Base-by-base conservation (phyloP, 2,329 filamentous ascomycete species). In the Sarocladium kiliense region DNA sequence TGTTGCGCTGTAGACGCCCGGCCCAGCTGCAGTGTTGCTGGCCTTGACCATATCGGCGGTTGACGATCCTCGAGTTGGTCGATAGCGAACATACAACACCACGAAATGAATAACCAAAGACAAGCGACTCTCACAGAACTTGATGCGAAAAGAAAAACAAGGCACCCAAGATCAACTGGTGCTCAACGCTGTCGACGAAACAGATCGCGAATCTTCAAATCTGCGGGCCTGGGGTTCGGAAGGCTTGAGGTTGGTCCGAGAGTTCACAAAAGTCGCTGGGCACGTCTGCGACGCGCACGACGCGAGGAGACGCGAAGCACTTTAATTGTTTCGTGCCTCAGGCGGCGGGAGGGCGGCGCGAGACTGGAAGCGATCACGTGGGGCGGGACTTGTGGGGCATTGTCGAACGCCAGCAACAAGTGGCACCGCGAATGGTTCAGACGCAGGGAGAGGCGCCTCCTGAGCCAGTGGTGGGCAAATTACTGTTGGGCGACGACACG, bases 1-100 rank as follows among this genome's bases (percentile, higher is more conserved):
- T 19, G 84, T 87, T 59, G 84, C 84, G 70, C 82, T 85, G 71
- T 86, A 87, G 58, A 87, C 79, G 65, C 81, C 80, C 25, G 76
- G 71, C 37, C 69, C 68, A 60, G 62, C 56, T 55, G 60, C 57
- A 50, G 57, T 50, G 42, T 62, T 63, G 44, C 66, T 65, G 62
- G 65, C 71, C 66, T 80, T 79, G 59, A 74, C 76, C 79, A 82
- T 81, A 49, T 64, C 65, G 63, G 61, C 61, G 63, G 60, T 60
- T 27, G 21, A 26, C 30, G 26, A 36, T 51, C 1, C 30, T 67
- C 23, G 60, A 57, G 26, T 66, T 69, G 0, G 66, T 68, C 1
- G 68, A 71, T 56, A 68, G 69, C 25, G 19, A 54, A 21, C 44
- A 47, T 47, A 18, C 44, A 54, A 41, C 32, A n/a, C 2, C 19